These are phyloP conservation scores for Penicillium fuscoglaucum DNA, from an alignment of 2,329 filamentous ascomycete species.

Conservation along the genomic window DNA sequence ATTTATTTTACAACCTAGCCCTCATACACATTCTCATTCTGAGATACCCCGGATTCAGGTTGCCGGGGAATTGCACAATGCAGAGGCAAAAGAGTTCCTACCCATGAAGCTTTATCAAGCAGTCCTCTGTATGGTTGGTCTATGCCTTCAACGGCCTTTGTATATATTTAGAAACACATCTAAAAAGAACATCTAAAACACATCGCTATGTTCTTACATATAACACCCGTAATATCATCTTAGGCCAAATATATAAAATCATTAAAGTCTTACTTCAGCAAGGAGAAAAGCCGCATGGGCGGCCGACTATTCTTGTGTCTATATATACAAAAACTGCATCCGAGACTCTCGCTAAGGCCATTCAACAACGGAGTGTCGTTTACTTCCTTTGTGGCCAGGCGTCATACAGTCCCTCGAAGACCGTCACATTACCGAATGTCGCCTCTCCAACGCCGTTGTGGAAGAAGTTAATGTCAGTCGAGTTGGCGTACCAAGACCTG, in stretches of 20 bases:
- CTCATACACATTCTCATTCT: too few species aligned
- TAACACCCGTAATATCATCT: too few species aligned
- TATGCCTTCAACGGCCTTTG: too few species aligned
- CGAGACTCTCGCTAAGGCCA: too few species aligned
- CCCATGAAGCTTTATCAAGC: too few species aligned
- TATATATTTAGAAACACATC: background rate
- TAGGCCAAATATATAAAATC: background rate
- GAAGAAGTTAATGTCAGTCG: conserved; percentile 21
- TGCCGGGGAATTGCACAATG: too few species aligned
- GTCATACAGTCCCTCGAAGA: conserved; percentile 23
- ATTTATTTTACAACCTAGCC: too few species aligned
- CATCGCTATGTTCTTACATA: too few species aligned
- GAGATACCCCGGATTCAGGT: too few species aligned
- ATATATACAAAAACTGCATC: background rate
- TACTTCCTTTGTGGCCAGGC: conserved; percentile 18
- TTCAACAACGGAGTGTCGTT: background rate
- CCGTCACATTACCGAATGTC: conserved; percentile 15
- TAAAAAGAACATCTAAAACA: background rate
- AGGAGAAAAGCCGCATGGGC: background rate
- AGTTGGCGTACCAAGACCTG: conserved; percentile 24
- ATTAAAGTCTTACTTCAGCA: background rate
- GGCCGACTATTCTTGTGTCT: background rate
- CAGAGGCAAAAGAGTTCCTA: too few species aligned
- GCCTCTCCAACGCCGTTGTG: conserved; percentile 19
- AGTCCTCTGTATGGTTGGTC: too few species aligned